These are phyloP conservation scores for Dichotomopilus funicola DNA, from an alignment of 2,329 filamentous ascomycete genomes.

Conservation along the genomic window DNA sequence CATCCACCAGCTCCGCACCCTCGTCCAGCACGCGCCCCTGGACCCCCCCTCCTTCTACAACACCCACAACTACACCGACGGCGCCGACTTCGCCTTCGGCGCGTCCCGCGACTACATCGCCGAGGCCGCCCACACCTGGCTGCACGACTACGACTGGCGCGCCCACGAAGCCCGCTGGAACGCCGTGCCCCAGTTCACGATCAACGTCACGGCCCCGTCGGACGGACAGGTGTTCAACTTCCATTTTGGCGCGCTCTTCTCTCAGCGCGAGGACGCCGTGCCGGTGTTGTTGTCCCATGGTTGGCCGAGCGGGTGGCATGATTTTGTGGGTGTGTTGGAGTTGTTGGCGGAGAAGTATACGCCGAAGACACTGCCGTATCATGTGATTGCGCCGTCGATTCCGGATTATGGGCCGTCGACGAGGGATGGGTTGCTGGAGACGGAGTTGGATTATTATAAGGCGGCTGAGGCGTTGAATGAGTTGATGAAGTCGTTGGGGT, in stretches of 20 bases:
- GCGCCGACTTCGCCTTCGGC: conserved; percentile 11
- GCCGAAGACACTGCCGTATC: conserved; percentile 46
- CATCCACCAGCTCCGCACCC: conserved; percentile 9
- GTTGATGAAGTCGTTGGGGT: conserved; percentile 48
- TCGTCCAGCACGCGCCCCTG: conserved; percentile 8
- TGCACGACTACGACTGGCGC: conserved; percentile 16
- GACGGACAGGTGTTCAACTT: conserved; percentile 14
- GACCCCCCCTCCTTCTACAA: conserved; percentile 15
- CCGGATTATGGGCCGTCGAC: conserved; percentile 48
- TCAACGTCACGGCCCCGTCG: conserved; percentile 14
- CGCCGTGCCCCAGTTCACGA: conserved; percentile 17
- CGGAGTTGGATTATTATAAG: conserved; percentile 35
- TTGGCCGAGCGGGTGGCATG: conserved; percentile 48
- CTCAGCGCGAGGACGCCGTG: conserved; percentile 9
- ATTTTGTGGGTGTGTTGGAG: conserved; percentile 48
- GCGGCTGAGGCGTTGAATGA: conserved; percentile 42
- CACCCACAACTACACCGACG: conserved; percentile 6
- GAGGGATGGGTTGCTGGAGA: conserved; percentile 31
- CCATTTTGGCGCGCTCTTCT: conserved; percentile 18
- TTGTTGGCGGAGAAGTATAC: conserved; percentile 43
- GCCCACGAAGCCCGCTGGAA: conserved; percentile 14
- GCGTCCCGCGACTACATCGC: conserved; percentile 13
- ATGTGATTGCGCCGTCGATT: conserved; percentile 50
- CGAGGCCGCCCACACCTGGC: conserved; percentile 9
- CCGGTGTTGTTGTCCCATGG: conserved; percentile 40